Evolutionary conservation across 768 basidiomycete genomes (phyloP).

Genomic region (Hygrophoropsis aurantiaca): DNA sequence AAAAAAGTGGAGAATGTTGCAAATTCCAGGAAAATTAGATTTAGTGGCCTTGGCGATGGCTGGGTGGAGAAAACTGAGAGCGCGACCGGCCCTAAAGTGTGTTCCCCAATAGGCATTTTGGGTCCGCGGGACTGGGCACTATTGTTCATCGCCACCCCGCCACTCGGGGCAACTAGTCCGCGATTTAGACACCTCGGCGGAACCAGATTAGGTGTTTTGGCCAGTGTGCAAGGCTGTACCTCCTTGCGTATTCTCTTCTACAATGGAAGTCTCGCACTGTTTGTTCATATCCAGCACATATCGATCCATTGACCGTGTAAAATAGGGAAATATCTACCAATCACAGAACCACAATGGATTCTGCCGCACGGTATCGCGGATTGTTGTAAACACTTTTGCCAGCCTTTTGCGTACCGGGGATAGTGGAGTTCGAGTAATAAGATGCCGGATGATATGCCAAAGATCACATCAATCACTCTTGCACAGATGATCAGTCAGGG

Average conservation of each 20-base stretch:
- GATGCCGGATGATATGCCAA: slow-evolving; percentile 18
- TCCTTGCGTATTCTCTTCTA: slow-evolving; percentile 12
- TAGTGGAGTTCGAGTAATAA: slow-evolving; percentile 13
- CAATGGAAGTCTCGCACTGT: slow-evolving; percentile 9
- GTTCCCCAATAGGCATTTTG: background rate
- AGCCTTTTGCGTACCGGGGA: slow-evolving; percentile 44
- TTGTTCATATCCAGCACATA: background rate
- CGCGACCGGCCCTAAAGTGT: slow-evolving; percentile 21
- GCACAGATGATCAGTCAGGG: slow-evolving; percentile 24
- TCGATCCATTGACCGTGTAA: slow-evolving; percentile 1
- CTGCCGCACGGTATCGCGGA: slow-evolving; percentile 60
- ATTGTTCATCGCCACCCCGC: slow-evolving; percentile 35
- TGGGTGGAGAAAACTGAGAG: slow-evolving; percentile 2
- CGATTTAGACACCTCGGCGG: slow-evolving; percentile 6
- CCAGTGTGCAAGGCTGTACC: slow-evolving; percentile 19
- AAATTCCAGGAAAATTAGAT: slow-evolving; percentile 10
- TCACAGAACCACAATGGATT: slow-evolving; percentile 61
- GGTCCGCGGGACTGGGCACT: slow-evolving; percentile 13
- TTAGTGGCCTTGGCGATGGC: slow-evolving; percentile 10
- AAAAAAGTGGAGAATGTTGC: slow-evolving; percentile 2
- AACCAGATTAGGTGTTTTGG: slow-evolving; percentile 7
- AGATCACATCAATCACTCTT: slow-evolving; percentile 19
- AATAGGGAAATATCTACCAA: slow-evolving; percentile 12
- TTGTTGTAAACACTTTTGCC: slow-evolving; percentile 89
- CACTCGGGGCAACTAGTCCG: slow-evolving; percentile 26